These are phyloP conservation scores for Myriosclerotinia curreyana DNA, from an alignment of 2,329 filamentous ascomycete species.

Conservation along the genomic window DNA sequence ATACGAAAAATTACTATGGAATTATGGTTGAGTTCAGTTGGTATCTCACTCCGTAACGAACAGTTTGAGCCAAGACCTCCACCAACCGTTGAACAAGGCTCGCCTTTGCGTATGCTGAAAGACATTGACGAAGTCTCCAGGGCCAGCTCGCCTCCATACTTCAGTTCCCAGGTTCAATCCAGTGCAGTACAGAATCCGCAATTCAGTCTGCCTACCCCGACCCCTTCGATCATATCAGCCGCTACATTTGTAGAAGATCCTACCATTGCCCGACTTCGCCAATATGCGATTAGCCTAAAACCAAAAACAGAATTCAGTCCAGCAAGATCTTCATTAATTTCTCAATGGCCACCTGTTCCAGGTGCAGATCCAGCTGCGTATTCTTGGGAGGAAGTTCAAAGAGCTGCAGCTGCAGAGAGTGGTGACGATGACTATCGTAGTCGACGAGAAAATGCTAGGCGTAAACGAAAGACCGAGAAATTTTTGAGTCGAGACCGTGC, in stretches of 20 bases:
- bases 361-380: slow-evolving; percentile 40
- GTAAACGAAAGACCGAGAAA: slow-evolving; percentile 36
- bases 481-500: slow-evolving; percentile 34
- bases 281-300: slow-evolving; percentile 39
- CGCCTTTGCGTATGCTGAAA: slow-evolving; percentile 15
- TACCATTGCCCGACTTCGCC: slow-evolving; percentile 40
- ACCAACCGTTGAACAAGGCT: slow-evolving; percentile 9
- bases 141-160: slow-evolving; percentile 27
- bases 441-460: slow-evolving; percentile 33
- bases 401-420: slow-evolving; percentile 24
- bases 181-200: slow-evolving; percentile 20
- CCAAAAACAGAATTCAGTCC: slow-evolving; percentile 32
- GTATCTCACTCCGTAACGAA: slow-evolving; percentile 31
- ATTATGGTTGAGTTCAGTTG: slow-evolving; percentile 36
- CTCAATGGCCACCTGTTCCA: slow-evolving; percentile 41
- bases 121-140: slow-evolving; percentile 24
- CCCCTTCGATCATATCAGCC: slow-evolving; percentile 33
- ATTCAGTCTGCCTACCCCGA: slow-evolving; percentile 30
- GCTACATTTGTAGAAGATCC: slow-evolving; percentile 35
- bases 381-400: slow-evolving; percentile 34
- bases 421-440: slow-evolving; percentile 29
- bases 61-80: slow-evolving; percentile 13
- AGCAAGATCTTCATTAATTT: slow-evolving; percentile 35
- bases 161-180: slow-evolving; percentile 29
- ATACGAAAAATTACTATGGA: slow-evolving; percentile 36